Evolutionary conservation across 2,329 filamentous ascomycete species (phyloP), one percentile per base, ranked within the genome.

Genomic region (Neodidymelliopsis sp.): DNA sequence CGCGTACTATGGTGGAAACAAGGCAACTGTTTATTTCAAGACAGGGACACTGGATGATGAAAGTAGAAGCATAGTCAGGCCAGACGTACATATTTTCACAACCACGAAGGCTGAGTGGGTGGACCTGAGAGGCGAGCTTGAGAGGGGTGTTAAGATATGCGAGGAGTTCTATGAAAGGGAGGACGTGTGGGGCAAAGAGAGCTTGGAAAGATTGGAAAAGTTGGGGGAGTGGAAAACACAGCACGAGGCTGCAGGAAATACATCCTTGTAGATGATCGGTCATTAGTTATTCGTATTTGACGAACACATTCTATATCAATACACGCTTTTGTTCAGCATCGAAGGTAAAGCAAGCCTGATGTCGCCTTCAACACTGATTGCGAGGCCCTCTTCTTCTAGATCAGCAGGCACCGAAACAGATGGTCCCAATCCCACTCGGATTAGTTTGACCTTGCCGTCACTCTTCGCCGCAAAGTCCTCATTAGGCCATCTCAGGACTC

Each of bases 21-120:
- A 22, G n/a, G 15, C 31, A 4, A 41, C 74, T 9, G 61, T 65
- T 12, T 79, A 73, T 53, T 55, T 81, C 8, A 71, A 75, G 28
- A 74, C 70, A 19, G 77, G 78, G 3, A 80, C 78, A 9, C 65
- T 81, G 36, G 78, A 79, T 58, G 55, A 60, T 11, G 63, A 71
- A 6, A 49, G 53, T 24, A 48, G 47, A 24, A 65, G 67, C 53
- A 59, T 69, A 42, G 55, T 77, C 6, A 65, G 69, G n/a, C 77
- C 77, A 1, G 75, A 79, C 57, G 69, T 75, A 15, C 77, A 81
- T 60, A 76, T 79, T 39, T 81, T 65, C 30, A 59, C 59, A 51
- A 72, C 69, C 24, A 75, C 69, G 45, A 77, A 75, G 46, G 49
- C 65, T 49, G 54, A 60, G 10, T 80, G 76, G 62, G 49, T 80